Evolutionary conservation across 176 grass and related monocot species (phyloP).

Genomic region (Chrysopogon serrulatus): DNA sequence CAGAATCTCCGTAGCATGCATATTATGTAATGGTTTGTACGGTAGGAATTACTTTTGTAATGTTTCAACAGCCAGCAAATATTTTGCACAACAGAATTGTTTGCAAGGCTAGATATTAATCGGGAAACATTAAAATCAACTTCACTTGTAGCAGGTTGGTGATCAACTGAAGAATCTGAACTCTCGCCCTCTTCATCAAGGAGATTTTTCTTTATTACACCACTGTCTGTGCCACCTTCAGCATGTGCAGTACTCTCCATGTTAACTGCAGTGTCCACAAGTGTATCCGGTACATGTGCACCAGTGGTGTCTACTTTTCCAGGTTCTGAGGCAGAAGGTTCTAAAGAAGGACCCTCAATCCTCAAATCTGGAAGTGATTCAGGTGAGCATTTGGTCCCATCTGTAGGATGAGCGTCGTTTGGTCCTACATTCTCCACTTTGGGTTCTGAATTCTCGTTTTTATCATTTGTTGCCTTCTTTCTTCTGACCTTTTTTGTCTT

Average conservation of each 20-base stretch:
- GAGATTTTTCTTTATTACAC: conserved; percentile 33
- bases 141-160: conserved; percentile 72
- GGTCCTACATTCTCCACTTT: conserved; percentile 25
- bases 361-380: conserved; percentile 41
- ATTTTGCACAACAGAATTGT: conserved; percentile 88
- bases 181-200: conserved; percentile 43
- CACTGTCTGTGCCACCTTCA: conserved; percentile 30
- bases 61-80: conserved; percentile 91
- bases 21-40: conserved; percentile 94
- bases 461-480: conserved; percentile 51
- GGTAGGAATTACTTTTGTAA: conserved; percentile 81
- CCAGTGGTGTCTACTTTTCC: conserved; percentile 15
- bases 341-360: conserved; percentile 2
- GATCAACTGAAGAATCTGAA: conserved; percentile 76
- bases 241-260: conserved; percentile 9
- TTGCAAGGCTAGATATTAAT: conserved; percentile 69
- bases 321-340: conserved; percentile 17
- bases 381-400: conserved; percentile 28
- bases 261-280: conserved; percentile 31
- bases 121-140: conserved; percentile 82
- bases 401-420: conserved; percentile 22
- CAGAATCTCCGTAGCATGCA: conserved; percentile 91
- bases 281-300: conserved; percentile 33
- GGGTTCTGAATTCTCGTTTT: conserved; percentile 18
- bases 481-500: conserved; percentile 74